These are phyloP conservation scores for Barbarea vulgaris DNA, from an alignment of 345 rosid species.

Conservation along the genomic window DNA sequence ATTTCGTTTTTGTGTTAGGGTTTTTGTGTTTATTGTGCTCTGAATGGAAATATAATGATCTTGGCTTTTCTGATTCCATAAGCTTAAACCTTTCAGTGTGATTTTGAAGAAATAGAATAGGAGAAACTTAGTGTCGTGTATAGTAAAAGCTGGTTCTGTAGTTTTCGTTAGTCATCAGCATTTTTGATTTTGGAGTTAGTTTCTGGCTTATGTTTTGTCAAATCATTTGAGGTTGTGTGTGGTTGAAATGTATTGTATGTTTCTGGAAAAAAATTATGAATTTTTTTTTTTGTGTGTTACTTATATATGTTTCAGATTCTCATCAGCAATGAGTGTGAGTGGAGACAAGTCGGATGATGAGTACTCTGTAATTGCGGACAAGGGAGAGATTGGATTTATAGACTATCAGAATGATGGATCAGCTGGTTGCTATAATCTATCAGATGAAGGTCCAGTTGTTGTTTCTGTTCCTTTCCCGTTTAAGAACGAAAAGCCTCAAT, in stretches of 20 bases:
- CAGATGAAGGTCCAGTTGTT: conserved; percentile 58
- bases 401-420: conserved; percentile 68
- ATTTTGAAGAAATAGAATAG: not conserved
- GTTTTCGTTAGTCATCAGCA: conserved; percentile 3
- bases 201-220: not conserved
- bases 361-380: conserved; percentile 68
- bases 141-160: not conserved
- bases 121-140: not conserved
- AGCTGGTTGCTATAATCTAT: conserved; percentile 49
- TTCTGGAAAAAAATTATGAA: no score
- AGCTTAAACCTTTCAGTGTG: not conserved
- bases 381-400: conserved; percentile 72
- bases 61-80: not conserved
- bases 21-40: conserved; percentile 21
- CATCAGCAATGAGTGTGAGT: conserved; percentile 49
- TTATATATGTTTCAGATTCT: conserved; percentile 12
- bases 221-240: conserved; percentile 5
- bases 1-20: conserved; percentile 31
- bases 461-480: conserved; percentile 78
- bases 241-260: not conserved
- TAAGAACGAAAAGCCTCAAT: conserved; percentile 61
- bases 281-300: not conserved
- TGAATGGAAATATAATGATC: not conserved
- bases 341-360: conserved; percentile 65
- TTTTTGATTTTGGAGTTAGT: not conserved